phyloP scores from a whole-genome alignment of 2,329 filamentous ascomycete species.

The Microcera coccophila region DNA sequence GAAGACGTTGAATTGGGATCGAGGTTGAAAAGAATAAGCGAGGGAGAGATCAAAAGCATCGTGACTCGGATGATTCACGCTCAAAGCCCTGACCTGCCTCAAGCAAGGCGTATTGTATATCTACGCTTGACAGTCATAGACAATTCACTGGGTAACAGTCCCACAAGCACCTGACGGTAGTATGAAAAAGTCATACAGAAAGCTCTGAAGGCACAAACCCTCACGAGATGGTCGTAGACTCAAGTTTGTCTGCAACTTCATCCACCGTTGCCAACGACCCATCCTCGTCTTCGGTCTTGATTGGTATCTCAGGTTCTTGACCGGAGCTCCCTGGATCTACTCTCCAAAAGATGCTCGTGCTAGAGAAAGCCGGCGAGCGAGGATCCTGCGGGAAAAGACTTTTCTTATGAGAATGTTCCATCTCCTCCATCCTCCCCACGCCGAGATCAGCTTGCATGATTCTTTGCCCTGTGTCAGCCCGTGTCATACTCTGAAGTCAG shows the following conservation, averaged over 20 bases:
- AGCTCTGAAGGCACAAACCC: too few species aligned
- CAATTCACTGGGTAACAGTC: too few species aligned
- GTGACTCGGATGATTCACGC: too few species aligned
- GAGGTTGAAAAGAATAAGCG: too few species aligned
- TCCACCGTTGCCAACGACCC: slow-evolving; percentile 11
- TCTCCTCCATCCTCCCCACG: slow-evolving; percentile 15
- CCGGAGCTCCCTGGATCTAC: not conserved
- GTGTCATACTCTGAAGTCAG: not conserved
- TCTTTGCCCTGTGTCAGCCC: too few species aligned
- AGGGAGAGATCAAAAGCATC: too few species aligned
- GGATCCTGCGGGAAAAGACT: slow-evolving; percentile 22
- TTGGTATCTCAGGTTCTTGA: not conserved
- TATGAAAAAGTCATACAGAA: too few species aligned
- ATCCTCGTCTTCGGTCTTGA: not conserved
- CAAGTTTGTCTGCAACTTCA: slow-evolving; percentile 4
- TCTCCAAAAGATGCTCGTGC: slow-evolving; percentile 28
- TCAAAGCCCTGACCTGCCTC: too few species aligned
- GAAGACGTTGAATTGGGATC: too few species aligned
- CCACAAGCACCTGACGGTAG: too few species aligned
- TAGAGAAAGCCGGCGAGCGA: slow-evolving; percentile 20
- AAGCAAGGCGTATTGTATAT: too few species aligned
- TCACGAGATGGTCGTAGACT: not conserved
- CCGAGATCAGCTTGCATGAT: not conserved
- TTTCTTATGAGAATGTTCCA: slow-evolving; percentile 18
- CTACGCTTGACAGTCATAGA: too few species aligned